Conservation (phyloP, 2,329 filamentous ascomycete genomes). For the Neospermospora avenae region DNA sequence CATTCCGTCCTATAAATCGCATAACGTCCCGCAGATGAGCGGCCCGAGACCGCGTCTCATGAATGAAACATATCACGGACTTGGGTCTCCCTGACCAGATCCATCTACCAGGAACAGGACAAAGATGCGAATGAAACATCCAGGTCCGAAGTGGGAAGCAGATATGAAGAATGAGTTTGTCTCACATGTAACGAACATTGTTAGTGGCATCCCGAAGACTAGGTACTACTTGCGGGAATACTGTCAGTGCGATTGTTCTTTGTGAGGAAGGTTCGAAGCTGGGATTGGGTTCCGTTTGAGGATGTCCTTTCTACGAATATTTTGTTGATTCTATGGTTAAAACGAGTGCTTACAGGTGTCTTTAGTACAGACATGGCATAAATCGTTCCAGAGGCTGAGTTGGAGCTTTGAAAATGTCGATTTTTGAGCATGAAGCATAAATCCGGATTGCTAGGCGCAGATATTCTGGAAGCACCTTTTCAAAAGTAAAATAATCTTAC, state of each 20-base stretch:
- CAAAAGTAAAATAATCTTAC: no score
- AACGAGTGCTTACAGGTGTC: neutral
- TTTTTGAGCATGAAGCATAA: neutral
- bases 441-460: neutral
- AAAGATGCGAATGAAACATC: neutral
- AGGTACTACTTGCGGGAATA: neutral
- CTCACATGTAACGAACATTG: neutral
- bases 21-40: neutral
- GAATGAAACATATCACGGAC: neutral
- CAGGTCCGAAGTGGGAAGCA: neutral
- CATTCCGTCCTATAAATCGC: neutral
- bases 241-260: neutral
- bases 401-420: neutral
- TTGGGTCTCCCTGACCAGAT: neutral
- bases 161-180: neutral
- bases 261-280: neutral
- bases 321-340: neutral
- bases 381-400: neutral
- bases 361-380: neutral
- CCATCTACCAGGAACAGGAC: neutral
- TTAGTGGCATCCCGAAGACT: neutral
- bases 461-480: neutral
- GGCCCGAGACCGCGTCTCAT: neutral
- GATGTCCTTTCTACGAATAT: neutral
- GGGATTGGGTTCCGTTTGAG: neutral